Evolutionary conservation across 139 green algal species (phyloP), one percentile per base, ranked within the genome.

Genomic region (Chlorella sp.): DNA sequence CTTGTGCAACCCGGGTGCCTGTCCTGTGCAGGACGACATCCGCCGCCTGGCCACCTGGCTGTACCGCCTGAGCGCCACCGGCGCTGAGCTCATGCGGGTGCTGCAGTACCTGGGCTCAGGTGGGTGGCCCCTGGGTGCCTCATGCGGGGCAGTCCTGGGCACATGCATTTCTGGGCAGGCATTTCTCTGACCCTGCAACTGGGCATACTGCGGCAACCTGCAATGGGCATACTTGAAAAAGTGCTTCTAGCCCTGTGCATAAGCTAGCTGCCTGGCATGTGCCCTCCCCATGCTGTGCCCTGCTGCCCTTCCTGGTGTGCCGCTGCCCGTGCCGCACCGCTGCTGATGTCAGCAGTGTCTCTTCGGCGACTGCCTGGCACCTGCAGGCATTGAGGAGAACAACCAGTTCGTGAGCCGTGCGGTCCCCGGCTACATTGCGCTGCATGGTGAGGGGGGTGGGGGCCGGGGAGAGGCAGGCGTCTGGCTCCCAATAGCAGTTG

Each of bases 31-130:
- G 87, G 39, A 18, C 16, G 64, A 73, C 64, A 15, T 90, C 19
- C 78, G 79, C 16, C 39, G 32, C 34, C 60, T 86, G 57, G 64
- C 42, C 15, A 30, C 7, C 19, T 48, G 61, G n/a, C 21, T 81
- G 61, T 81, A 61, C 79, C 87, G 79, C 5, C 34, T 90, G 78
- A 32, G 57, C 30, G 60, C 69, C 61, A 64, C 79, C 16, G 32
- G 34, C 21, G 78, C 30, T 4, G 87, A 90, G 79, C 87, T 90
- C 36, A 86, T 77, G 69, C 78, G 87, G 0, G 79, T 32, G 0
- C 5, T 90, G 87, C 87, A 87, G 79, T 90, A 90, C 87, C 64
- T 86, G 40, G 87, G 78, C 36, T 89, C 85, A 53, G 85, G 85
- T 89, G 85, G 15, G 69, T 24, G 3, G 12, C 1, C 5, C 1